Conservation (phyloP, 1,139 yeast species). For the Candida albicans region DNA sequence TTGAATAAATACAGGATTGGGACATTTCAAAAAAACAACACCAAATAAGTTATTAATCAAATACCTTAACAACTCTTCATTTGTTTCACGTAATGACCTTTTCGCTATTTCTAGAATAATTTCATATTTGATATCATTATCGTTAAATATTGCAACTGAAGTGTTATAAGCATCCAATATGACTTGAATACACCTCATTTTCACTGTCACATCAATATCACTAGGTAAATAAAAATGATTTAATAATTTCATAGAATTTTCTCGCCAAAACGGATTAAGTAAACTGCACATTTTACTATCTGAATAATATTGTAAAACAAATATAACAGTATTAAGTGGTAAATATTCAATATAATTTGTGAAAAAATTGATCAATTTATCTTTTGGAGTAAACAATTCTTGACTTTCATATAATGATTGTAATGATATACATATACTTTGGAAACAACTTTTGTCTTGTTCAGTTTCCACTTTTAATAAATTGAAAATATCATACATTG, state of each 20-base stretch:
- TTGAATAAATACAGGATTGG: constrained; percentile 25
- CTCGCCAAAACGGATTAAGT: constrained; percentile 53
- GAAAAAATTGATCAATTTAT: constrained; percentile 45
- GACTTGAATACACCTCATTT: constrained; percentile 42
- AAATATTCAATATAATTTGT: constrained; percentile 37
- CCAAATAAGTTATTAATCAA: constrained; percentile 33
- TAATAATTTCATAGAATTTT: constrained; percentile 46
- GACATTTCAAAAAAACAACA: constrained; percentile 25
- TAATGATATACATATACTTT: constrained; percentile 38
- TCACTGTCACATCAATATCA: constrained; percentile 25
- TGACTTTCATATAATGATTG: constrained; percentile 34
- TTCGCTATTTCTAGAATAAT: constrained; percentile 31
- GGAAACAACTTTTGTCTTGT: constrained; percentile 36
- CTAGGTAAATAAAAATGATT: constrained; percentile 43
- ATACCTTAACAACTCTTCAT: constrained; percentile 33
- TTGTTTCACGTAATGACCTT: constrained; percentile 28
- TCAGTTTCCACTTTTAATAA: constrained; percentile 24
- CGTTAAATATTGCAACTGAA: constrained; percentile 31
- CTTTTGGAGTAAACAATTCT: constrained; percentile 46
- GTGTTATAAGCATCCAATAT: constrained; percentile 43
- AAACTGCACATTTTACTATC: constrained; percentile 56
- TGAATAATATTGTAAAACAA: constrained; percentile 47
- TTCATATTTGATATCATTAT: constrained; percentile 25
- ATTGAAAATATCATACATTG: constrained; percentile 40
- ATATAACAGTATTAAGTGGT: constrained; percentile 35